A percentile compares a stretch with the other conserved stretches of the same genome.
Conservation (phyloP, 2,329 filamentous ascomycete genomes). For the Rutstroemia sp. region DNA sequence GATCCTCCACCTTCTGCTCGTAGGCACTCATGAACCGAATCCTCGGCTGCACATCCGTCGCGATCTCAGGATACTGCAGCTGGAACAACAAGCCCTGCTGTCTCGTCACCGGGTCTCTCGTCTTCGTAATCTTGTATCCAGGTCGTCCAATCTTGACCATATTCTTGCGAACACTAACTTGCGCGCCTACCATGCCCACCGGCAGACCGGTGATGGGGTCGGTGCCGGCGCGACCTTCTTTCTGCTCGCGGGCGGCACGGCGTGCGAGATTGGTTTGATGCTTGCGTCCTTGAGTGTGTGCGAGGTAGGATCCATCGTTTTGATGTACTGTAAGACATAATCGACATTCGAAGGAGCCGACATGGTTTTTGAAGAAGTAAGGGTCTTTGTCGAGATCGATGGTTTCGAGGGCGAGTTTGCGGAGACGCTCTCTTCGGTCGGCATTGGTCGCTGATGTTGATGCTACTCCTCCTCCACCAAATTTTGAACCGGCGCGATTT, state of each 20-base stretch:
- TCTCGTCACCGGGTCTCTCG: conserved; percentile 77
- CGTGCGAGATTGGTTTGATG: conserved; percentile 97
- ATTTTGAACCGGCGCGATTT: conserved; percentile 95
- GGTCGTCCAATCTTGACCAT: conserved; percentile 91
- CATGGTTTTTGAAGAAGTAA: conserved; percentile 99
- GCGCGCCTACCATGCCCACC: conserved; percentile 63
- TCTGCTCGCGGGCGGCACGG: conserved; percentile 89
- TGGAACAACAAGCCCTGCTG: conserved; percentile 94
- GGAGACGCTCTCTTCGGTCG: conserved; percentile 91
- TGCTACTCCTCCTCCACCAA: conserved; percentile 93
- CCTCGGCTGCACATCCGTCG: conserved; percentile 64
- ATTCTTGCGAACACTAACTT: conserved; percentile 63
- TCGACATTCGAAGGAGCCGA: conserved; percentile 95
- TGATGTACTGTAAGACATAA: conserved; percentile 97
- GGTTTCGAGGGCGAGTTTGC: conserved; percentile 95
- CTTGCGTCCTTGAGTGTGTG: conserved; percentile 96
- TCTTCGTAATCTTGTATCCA: conserved; percentile 97
- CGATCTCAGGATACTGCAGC: conserved; percentile 89
- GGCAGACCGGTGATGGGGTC: conserved; percentile 64
- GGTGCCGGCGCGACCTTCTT: conserved; percentile 65
- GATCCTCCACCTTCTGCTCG: conserved; percentile 90
- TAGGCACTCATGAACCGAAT: conserved; percentile 98
- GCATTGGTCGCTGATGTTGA: conserved; percentile 91
- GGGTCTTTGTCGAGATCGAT: conserved; percentile 99
- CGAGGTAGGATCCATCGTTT: conserved; percentile 97